These are phyloP conservation scores for Malassezia japonica DNA, from an alignment of 1,284 basidiomycete species.

Conservation along the genomic window DNA sequence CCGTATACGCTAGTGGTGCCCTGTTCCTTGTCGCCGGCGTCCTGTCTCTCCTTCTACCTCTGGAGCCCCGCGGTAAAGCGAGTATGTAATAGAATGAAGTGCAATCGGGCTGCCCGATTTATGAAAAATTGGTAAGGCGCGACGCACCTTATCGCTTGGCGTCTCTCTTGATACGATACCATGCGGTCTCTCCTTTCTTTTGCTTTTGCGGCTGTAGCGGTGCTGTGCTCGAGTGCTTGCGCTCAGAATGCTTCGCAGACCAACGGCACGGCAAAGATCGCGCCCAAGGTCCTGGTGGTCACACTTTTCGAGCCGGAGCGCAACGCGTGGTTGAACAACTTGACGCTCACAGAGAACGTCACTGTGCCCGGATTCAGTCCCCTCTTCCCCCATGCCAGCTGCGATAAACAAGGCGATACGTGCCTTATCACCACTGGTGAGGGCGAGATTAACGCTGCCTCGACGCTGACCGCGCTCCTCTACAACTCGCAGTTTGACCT, in stretches of 20 bases:
- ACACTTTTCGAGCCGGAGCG: slow-evolving; percentile 49
- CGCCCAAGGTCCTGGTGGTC: slow-evolving; percentile 17
- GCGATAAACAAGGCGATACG: slow-evolving; percentile 49
- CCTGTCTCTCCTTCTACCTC: background rate
- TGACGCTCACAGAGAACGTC: slow-evolving; percentile 49
- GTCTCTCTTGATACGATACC: no score
- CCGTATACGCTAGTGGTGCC: slow-evolving; percentile 28
- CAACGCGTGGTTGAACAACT: slow-evolving; percentile 37
- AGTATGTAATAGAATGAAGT: background rate
- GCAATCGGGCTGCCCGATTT: no score
- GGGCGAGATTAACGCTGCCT: slow-evolving; percentile 54
- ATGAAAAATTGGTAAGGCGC: no score
- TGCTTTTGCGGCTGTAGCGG: no score
- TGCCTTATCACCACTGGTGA: slow-evolving; percentile 51
- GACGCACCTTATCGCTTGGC: no score
- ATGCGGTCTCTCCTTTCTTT: no score
- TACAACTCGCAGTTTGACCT: slow-evolving; percentile 49
- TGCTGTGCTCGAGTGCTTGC: no score
- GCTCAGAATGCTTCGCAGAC: no score
- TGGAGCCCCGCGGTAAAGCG: slow-evolving; percentile 6
- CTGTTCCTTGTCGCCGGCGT: slow-evolving; percentile 9
- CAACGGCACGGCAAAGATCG: no score
- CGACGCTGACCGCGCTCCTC: slow-evolving; percentile 49
- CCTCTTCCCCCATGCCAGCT: slow-evolving; percentile 51
- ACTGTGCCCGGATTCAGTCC: slow-evolving; percentile 52